Conservation (phyloP, 2,329 filamentous ascomycete genomes). For the Fusarium torulosum region DNA sequence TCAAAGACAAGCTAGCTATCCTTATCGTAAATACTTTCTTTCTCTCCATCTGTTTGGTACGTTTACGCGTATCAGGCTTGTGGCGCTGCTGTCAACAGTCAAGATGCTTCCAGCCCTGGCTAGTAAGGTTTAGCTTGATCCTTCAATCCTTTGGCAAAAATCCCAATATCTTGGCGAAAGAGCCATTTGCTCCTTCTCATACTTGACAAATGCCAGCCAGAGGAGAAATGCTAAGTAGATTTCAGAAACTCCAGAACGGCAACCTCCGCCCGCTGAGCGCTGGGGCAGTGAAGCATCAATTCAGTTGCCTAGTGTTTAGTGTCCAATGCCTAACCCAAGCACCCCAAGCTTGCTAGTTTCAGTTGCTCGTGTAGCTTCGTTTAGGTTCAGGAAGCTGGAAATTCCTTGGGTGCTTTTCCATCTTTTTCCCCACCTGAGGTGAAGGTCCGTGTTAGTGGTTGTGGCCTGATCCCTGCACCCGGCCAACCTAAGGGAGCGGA, state of each 20-base stretch:
- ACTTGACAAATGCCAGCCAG: slow-evolving; percentile 12
- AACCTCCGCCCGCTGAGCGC: not conserved
- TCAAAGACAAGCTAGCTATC: not conserved
- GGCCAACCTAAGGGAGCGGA: slow-evolving; percentile 24
- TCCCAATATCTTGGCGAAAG: slow-evolving; percentile 7
- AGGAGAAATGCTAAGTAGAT: not conserved
- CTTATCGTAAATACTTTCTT: not conserved
- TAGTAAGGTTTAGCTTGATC: slow-evolving; percentile 26
- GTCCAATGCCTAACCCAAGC: not conserved
- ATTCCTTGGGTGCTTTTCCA: slow-evolving; percentile 6
- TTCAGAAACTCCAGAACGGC: slow-evolving; percentile 6
- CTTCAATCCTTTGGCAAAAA: slow-evolving; percentile 21
- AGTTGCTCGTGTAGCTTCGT: slow-evolving; percentile 16
- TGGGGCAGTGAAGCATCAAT: slow-evolving; percentile 9
- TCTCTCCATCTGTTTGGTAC: slow-evolving; percentile 24
- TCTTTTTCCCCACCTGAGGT: slow-evolving; percentile 12
- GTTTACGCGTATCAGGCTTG: slow-evolving; percentile 20
- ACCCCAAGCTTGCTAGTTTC: slow-evolving; percentile 11
- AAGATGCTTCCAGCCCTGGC: slow-evolving; percentile 32
- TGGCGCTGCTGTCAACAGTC: slow-evolving; percentile 32
- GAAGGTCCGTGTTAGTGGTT: slow-evolving; percentile 18
- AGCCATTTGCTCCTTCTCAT: slow-evolving; percentile 12
- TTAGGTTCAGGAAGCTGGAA: slow-evolving; percentile 11
- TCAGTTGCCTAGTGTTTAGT: slow-evolving; percentile 14
- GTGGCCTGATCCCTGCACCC: slow-evolving; percentile 37